Percentiles rank a stretch among this genome's conserved stretches.
phyloP scores from a whole-genome alignment of 169 alveolate genomes.

The Plasmodium vinckei region DNA sequence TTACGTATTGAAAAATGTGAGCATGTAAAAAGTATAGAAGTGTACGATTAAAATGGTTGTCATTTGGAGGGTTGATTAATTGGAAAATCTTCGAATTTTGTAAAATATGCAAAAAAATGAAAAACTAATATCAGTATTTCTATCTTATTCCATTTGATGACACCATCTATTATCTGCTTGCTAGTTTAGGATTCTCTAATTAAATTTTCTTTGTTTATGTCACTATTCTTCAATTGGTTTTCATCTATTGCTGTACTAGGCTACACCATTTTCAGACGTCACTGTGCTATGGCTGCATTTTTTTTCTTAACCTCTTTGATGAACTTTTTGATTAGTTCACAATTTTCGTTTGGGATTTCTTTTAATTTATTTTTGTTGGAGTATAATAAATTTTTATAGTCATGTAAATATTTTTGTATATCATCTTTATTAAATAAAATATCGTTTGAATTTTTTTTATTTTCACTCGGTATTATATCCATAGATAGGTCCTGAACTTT shows the following conservation, averaged over 20 bases:
- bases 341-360: conserved; percentile 9
- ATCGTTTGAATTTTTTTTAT: not conserved
- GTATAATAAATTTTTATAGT: not conserved
- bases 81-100: no score
- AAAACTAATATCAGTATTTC: no score
- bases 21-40: no score
- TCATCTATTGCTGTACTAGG: no score
- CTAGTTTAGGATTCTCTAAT: no score
- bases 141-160: no score
- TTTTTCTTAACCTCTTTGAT: conserved; percentile 33
- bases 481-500: not conserved
- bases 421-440: not conserved
- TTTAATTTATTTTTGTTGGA: not conserved
- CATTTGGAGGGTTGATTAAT: not conserved
- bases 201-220: no score
- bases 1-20: not conserved
- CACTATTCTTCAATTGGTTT: no score
- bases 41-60: no score
- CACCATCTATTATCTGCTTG: no score
- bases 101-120: no score
- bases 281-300: not conserved
- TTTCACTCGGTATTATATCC: not conserved
- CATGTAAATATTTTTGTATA: not conserved
- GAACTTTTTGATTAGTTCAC: conserved; percentile 38
- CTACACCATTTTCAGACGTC: not conserved